phyloP scores from a whole-genome alignment of 257 asterid species.

The Solanum infundibuliforme region DNA sequence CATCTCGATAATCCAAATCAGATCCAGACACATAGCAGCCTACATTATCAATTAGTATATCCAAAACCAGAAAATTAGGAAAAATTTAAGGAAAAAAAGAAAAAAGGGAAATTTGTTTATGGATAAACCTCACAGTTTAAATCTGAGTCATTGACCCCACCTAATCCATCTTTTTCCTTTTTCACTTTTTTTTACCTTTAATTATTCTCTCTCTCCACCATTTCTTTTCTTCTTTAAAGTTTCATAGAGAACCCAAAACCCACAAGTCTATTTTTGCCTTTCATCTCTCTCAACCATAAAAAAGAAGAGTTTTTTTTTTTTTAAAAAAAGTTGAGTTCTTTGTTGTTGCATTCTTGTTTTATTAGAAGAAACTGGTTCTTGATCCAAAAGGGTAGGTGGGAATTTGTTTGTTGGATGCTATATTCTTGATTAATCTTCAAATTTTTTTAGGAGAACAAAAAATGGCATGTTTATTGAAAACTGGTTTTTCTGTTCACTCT shows the following conservation, averaged over 20 bases:
- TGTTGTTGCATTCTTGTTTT: background rate
- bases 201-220: background rate
- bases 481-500: constrained; percentile 40
- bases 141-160: constrained; percentile 27
- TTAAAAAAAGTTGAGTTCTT: background rate
- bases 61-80: background rate
- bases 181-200: background rate
- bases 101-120: constrained; percentile 2
- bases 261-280: constrained; percentile 2
- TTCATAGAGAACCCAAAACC: constrained; percentile 10
- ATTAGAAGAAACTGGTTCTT: constrained; percentile 13
- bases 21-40: background rate
- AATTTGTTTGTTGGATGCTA: constrained; percentile 14
- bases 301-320: background rate
- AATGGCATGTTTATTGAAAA: constrained; percentile 57
- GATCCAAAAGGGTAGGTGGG: constrained; percentile 12
- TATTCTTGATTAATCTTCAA: constrained; percentile 5
- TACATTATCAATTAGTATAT: background rate
- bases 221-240: background rate
- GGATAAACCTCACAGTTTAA: constrained; percentile 25
- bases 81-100: background rate
- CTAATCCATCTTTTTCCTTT: background rate
- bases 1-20: background rate
- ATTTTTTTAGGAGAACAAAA: background rate
- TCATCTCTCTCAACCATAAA: constrained; percentile 4